Evolutionary conservation across 352 stramenopile species (phyloP).

Genomic region (Phytophthora hybrid): DNA sequence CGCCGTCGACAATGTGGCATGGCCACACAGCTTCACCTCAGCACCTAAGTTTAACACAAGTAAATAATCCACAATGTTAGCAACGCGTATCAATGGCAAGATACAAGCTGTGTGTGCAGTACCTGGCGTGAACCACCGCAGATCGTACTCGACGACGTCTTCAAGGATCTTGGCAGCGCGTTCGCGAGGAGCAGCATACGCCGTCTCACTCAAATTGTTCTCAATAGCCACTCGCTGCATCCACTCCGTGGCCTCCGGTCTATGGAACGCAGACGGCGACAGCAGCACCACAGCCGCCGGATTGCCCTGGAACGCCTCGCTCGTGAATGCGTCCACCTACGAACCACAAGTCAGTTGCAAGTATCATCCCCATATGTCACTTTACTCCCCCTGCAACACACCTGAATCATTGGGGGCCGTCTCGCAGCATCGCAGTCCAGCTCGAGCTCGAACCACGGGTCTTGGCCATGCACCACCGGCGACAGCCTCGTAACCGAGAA

Average conservation of each 20-base stretch:
- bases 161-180: constrained; percentile 1
- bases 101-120: background rate
- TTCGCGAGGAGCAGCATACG: constrained; percentile 70
- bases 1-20: constrained; percentile 91
- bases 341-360: background rate
- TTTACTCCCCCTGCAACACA: constrained; percentile 18
- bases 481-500: constrained; percentile 80
- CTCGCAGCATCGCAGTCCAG: constrained; percentile 56
- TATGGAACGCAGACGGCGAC: constrained; percentile 41
- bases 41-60: constrained; percentile 14
- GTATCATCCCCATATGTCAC: background rate
- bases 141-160: constrained; percentile 46
- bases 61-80: constrained; percentile 4
- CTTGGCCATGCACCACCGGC: constrained; percentile 81
- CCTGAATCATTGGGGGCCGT: constrained; percentile 49
- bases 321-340: constrained; percentile 79
- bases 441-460: constrained; percentile 86
- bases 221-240: constrained; percentile 89
- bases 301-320: constrained; percentile 85
- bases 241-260: constrained; percentile 38
- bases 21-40: constrained; percentile 93
- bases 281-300: constrained; percentile 91
- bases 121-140: constrained; percentile 77
- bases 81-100: background rate
- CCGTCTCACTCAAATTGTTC: constrained; percentile 94